These are phyloP conservation scores for Hansfordia pulvinata DNA, from an alignment of 2,329 filamentous ascomycete genomes.

Conservation along the genomic window DNA sequence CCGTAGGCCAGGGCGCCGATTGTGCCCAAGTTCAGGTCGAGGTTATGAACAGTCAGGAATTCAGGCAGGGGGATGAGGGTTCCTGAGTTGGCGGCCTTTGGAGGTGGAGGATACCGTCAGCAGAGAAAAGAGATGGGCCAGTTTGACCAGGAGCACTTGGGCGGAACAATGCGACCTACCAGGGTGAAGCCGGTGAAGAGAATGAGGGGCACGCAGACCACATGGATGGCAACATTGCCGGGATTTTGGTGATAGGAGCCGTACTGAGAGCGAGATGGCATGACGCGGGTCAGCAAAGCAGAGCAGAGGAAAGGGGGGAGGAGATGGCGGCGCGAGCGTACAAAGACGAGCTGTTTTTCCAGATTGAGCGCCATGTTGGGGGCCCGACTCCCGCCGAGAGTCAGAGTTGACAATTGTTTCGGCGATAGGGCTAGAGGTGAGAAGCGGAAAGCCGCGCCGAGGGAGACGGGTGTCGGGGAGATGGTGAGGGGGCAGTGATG, in stretches of 20 bases:
- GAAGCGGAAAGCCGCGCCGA: too few species aligned
- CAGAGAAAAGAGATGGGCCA: conserved; percentile 1
- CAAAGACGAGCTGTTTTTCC: conserved; percentile 71
- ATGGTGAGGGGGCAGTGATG: too few species aligned
- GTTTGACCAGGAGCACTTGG: not conserved
- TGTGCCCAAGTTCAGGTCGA: conserved; percentile 52
- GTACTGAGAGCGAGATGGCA: conserved; percentile 39
- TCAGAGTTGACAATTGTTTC: too few species aligned
- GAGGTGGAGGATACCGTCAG: conserved; percentile 5
- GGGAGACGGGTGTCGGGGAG: too few species aligned
- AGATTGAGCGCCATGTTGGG: conserved; percentile 65
- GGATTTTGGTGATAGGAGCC: conserved; percentile 71
- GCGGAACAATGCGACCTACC: conserved; percentile 31
- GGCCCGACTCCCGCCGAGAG: too few species aligned
- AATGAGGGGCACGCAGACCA: conserved; percentile 66
- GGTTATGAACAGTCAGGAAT: conserved; percentile 54
- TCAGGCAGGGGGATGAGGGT: conserved; percentile 50
- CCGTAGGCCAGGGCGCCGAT: conserved; percentile 56
- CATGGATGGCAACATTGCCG: conserved; percentile 67
- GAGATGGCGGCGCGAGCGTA: conserved; percentile 24
- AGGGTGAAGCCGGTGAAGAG: conserved; percentile 58
- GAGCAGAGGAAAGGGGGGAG: conserved; percentile 2
- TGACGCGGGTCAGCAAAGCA: conserved; percentile 3
- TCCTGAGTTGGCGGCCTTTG: conserved; percentile 47
- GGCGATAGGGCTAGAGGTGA: too few species aligned